Evolutionary conservation across 495 filamentous ascomycete genomes (phyloP).

Genomic region (Jackrogersella multiformis): DNA sequence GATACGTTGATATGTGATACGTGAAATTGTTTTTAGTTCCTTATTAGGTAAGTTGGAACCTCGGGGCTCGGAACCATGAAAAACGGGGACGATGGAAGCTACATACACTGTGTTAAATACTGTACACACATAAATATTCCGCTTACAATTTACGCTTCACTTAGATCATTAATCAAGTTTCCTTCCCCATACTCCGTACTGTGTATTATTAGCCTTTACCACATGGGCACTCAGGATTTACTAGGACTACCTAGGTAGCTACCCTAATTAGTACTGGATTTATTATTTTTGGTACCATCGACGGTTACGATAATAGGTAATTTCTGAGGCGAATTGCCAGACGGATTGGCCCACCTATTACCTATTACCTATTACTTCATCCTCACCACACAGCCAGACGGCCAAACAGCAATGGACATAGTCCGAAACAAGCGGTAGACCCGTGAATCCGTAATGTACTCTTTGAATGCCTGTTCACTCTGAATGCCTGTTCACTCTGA

Average conservation of each 20-base stretch:
- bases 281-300: slow-evolving; percentile 15
- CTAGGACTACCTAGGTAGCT: too few species aligned
- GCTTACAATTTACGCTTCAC: not conserved
- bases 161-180: not conserved
- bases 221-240: not conserved
- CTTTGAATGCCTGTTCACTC: not conserved
- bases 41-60: slow-evolving; percentile 28
- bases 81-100: not conserved
- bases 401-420: slow-evolving; percentile 33
- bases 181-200: not conserved
- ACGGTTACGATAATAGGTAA: slow-evolving; percentile 29
- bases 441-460: slow-evolving; percentile 34
- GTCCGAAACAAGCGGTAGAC: slow-evolving; percentile 39
- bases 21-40: slow-evolving; percentile 25
- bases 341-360: slow-evolving; percentile 37
- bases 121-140: not conserved
- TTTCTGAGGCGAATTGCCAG: slow-evolving; percentile 31
- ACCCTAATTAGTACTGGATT: not conserved
- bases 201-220: not conserved
- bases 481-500: not conserved
- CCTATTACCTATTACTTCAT: too few species aligned
- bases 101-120: slow-evolving; percentile 4
- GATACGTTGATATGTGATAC: slow-evolving; percentile 8
- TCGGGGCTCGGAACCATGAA: slow-evolving; percentile 6
- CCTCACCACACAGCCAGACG: slow-evolving; percentile 35